These are phyloP conservation scores for Salix viminalis DNA, from an alignment of 345 rosid genomes.

Conservation along the genomic window DNA sequence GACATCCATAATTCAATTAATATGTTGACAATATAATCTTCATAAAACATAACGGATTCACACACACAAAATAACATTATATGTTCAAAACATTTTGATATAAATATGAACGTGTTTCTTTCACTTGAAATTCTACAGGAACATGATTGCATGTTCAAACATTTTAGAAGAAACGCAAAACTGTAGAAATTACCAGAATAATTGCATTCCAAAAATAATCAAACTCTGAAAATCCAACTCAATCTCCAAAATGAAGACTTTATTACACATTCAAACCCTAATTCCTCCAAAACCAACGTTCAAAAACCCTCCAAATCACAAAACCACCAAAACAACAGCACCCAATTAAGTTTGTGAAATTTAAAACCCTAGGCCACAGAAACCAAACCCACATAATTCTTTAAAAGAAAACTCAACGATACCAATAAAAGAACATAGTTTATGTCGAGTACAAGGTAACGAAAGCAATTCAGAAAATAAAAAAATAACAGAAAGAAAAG, in stretches of 20 bases:
- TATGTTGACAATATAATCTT: neutral
- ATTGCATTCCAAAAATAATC: neutral
- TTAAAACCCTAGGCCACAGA: constrained; percentile 1
- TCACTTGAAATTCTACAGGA: neutral
- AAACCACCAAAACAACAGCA: neutral
- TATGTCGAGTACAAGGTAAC: neutral
- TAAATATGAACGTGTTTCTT: neutral
- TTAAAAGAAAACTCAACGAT: neutral
- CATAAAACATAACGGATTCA: neutral
- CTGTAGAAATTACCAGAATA: neutral
- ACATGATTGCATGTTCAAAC: neutral
- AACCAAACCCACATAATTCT: neutral
- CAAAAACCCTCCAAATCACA: neutral
- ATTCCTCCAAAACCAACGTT: neutral
- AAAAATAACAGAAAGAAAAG: neutral
- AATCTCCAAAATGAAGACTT: neutral
- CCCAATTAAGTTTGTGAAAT: neutral
- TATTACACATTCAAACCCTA: constrained; percentile 1
- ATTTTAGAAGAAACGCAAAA: neutral
- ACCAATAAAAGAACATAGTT: neutral
- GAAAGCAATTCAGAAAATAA: neutral
- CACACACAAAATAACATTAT: neutral
- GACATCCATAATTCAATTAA: neutral
- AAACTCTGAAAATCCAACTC: neutral
- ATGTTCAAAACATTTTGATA: neutral